Conservation (phyloP, 2,329 filamentous ascomycete genomes). For the Dothideomycetidae sp. region DNA sequence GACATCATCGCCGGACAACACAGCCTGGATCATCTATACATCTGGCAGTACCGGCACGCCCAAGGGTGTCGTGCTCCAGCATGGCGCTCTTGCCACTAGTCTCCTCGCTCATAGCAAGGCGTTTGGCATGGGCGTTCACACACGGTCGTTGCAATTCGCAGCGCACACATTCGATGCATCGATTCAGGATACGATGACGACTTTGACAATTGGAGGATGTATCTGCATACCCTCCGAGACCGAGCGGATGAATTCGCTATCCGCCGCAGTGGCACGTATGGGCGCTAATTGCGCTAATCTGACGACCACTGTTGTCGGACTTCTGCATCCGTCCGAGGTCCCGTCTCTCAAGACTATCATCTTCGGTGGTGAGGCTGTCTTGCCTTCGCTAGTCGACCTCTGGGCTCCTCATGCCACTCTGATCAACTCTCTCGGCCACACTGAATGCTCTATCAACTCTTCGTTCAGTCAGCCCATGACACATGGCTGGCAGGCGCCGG, state of each 20-base stretch:
- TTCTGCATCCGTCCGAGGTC: constrained; percentile 26
- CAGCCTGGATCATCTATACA: constrained; percentile 38
- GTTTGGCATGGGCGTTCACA: neutral
- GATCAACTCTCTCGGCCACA: constrained; percentile 14
- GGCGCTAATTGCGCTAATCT: constrained; percentile 29
- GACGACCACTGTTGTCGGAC: constrained; percentile 29
- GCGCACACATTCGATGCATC: constrained; percentile 17
- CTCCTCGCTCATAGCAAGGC: constrained; percentile 11
- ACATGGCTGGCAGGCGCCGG: neutral
- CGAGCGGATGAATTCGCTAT: constrained; percentile 34
- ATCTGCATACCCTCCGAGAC: constrained; percentile 29
- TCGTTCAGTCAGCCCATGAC: constrained; percentile 6
- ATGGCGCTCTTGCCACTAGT: constrained; percentile 38
- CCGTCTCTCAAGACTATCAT: constrained; percentile 29
- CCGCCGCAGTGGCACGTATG: constrained; percentile 25
- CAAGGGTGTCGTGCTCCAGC: constrained; percentile 16
- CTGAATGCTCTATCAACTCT: constrained; percentile 13
- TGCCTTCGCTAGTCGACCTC: constrained; percentile 28
- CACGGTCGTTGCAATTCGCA: constrained; percentile 11
- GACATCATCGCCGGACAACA: constrained; percentile 30
- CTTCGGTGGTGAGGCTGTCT: constrained; percentile 29
- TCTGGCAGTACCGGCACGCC: constrained; percentile 18
- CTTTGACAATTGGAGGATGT: constrained; percentile 11
- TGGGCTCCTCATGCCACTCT: constrained; percentile 25
- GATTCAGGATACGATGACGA: constrained; percentile 11